phyloP scores from a whole-genome alignment of 495 filamentous ascomycete genomes.

The Penicillium cosmopolitanum region DNA sequence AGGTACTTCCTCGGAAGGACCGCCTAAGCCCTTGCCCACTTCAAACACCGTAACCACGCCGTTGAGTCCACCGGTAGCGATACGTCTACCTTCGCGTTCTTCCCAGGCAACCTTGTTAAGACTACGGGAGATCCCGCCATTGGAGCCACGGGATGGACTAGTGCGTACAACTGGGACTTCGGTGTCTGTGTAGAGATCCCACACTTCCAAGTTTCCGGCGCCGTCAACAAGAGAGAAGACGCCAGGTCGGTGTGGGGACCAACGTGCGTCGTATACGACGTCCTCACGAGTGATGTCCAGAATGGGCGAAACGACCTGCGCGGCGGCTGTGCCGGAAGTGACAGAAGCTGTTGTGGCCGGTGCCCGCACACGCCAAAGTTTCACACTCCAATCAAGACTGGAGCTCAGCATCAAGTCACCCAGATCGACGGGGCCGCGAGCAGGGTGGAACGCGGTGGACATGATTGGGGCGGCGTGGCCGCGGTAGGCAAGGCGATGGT shows the following conservation, averaged over 20 bases:
- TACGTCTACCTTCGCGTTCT: slow-evolving; percentile 76
- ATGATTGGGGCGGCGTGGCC: slow-evolving; percentile 94
- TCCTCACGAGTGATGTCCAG: slow-evolving; percentile 92
- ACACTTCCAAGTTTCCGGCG: slow-evolving; percentile 89
- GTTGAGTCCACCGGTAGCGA: slow-evolving; percentile 89
- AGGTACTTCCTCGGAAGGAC: slow-evolving; percentile 70
- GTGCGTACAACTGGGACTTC: slow-evolving; percentile 86
- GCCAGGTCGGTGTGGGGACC: slow-evolving; percentile 88
- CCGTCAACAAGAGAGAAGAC: slow-evolving; percentile 95
- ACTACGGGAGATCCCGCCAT: slow-evolving; percentile 65
- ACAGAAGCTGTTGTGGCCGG: slow-evolving; percentile 54
- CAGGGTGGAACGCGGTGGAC: slow-evolving; percentile 93
- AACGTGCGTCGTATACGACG: slow-evolving; percentile 91
- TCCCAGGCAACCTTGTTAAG: slow-evolving; percentile 96
- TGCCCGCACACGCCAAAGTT: slow-evolving; percentile 90
- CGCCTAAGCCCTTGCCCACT: slow-evolving; percentile 82
- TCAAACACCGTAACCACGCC: slow-evolving; percentile 91
- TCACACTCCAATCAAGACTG: slow-evolving; percentile 93
- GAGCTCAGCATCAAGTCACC: slow-evolving; percentile 88
- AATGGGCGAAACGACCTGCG: slow-evolving; percentile 65
- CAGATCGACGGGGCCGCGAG: slow-evolving; percentile 88
- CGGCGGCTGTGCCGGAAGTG: slow-evolving; percentile 42
- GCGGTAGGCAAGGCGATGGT: slow-evolving; percentile 79
- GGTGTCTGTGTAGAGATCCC: slow-evolving; percentile 90
- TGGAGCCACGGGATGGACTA: slow-evolving; percentile 64